Percentiles rank a stretch among this genome's conserved stretches.
Conservation (phyloP, 208 protist species). For the Phytomonas sp. region DNA sequence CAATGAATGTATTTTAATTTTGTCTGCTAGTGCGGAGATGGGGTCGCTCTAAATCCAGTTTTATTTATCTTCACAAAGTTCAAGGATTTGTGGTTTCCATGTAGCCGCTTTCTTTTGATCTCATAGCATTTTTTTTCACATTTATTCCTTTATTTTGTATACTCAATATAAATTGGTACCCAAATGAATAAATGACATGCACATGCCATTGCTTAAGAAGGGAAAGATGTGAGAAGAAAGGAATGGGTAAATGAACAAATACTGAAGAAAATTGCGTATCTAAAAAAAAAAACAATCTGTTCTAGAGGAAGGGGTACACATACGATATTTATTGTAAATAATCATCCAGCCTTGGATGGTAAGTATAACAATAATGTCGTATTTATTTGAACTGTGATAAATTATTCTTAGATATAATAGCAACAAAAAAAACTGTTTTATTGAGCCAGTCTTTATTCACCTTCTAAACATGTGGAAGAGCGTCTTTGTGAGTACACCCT, state of each 20-base stretch:
- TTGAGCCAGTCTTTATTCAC: background rate
- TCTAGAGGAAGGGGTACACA: background rate
- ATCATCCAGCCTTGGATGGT: background rate
- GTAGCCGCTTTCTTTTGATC: slow-evolving; percentile 12
- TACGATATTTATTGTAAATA: background rate
- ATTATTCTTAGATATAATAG: background rate
- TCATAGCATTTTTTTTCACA: slow-evolving; percentile 8
- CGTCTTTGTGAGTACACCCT: background rate
- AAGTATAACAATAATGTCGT: background rate
- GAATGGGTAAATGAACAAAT: background rate
- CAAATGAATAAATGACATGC: background rate
- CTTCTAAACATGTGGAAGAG: background rate
- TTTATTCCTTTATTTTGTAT: background rate
- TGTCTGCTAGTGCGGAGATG: background rate
- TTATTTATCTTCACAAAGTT: background rate
- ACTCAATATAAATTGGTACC: background rate
- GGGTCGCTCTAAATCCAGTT: background rate
- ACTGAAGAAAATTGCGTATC: background rate
- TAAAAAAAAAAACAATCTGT: background rate
- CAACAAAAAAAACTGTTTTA: background rate
- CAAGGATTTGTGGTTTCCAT: slow-evolving; percentile 9
- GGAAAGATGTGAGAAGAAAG: background rate
- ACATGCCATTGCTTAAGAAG: background rate
- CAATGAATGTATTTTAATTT: background rate
- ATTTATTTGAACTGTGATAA: background rate